Evolutionary conservation across 1,139 yeast genomes (phyloP).

Genomic region (Debaryomyces udenii): DNA sequence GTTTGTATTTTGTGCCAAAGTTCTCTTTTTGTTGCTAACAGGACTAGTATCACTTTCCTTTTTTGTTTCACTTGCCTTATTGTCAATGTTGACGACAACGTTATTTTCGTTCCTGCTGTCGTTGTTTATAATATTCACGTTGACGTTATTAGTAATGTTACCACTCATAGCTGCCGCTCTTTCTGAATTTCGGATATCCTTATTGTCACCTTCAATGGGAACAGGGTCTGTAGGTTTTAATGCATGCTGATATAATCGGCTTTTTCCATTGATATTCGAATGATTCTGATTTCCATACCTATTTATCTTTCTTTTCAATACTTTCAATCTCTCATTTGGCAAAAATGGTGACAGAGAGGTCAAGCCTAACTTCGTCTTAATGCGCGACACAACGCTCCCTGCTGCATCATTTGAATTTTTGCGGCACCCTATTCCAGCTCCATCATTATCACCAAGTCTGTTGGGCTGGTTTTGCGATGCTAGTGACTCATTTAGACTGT

Average conservation of each 20-base stretch:
- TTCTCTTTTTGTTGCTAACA: too few relatives aligned
- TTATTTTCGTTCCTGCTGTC: too few relatives aligned
- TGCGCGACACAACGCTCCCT: too few relatives aligned
- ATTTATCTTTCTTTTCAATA: conserved; percentile 24
- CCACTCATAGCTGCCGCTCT: background rate
- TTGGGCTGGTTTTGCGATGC: background rate
- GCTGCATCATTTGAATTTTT: background rate
- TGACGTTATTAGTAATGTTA: background rate
- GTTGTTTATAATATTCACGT: background rate
- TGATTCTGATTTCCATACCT: conserved; percentile 10
- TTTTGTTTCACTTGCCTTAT: too few relatives aligned
- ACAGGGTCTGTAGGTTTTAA: conserved; percentile 27
- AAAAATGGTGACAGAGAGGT: conserved; percentile 18
- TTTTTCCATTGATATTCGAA: conserved; percentile 14
- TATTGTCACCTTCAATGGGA: conserved; percentile 13
- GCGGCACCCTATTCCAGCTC: too few relatives aligned
- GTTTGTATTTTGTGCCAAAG: too few relatives aligned
- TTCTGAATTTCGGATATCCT: background rate
- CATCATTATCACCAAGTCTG: background rate
- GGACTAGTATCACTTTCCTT: too few relatives aligned
- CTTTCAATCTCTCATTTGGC: conserved; percentile 32
- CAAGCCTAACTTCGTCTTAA: too few relatives aligned
- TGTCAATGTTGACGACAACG: too few relatives aligned
- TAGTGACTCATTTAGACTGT: background rate
- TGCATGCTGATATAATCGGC: conserved; percentile 24